These are phyloP conservation scores for Eucalyptus decipiens DNA, from an alignment of 345 rosid genomes.

Conservation along the genomic window DNA sequence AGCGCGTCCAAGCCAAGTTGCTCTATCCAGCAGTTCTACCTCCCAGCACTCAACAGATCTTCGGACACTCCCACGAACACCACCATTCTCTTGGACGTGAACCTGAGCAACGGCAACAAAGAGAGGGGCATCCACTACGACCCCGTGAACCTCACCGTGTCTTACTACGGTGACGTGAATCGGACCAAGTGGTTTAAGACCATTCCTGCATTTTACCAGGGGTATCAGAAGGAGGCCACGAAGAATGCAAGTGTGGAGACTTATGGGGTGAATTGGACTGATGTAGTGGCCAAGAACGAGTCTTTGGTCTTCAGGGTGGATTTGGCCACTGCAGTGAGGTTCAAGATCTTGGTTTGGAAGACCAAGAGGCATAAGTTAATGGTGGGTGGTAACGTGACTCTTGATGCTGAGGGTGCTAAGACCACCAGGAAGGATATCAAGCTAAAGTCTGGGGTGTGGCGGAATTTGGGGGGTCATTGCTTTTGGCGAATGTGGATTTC, in stretches of 20 bases:
- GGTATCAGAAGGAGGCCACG: conserved; percentile 47
- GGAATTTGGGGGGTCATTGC: not conserved
- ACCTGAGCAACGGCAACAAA: conserved; percentile 48
- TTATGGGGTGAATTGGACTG: conserved; percentile 1
- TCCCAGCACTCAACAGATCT: conserved; percentile 50
- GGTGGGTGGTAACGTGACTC: conserved; percentile 35
- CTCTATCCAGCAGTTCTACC: conserved; percentile 20
- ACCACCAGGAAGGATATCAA: conserved; percentile 8
- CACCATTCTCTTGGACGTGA: conserved; percentile 29
- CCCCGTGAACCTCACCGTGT: conserved; percentile 20
- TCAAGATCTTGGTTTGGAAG: conserved; percentile 43
- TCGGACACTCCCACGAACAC: not conserved
- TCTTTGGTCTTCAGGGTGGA: conserved; percentile 41
- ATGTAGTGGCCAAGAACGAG: conserved; percentile 19
- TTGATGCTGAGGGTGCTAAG: conserved; percentile 22
- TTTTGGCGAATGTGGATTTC: not conserved
- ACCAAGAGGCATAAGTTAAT: conserved; percentile 34
- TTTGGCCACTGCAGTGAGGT: conserved; percentile 52
- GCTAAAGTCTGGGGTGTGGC: conserved; percentile 27
- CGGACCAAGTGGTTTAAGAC: not conserved
- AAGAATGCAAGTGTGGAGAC: conserved; percentile 1
- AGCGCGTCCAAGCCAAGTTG: conserved; percentile 43
- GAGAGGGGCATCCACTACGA: conserved; percentile 68
- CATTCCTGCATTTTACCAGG: conserved; percentile 37
- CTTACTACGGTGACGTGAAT: not conserved